Base-by-base conservation (phyloP, 1,284 basidiomycete genomes). In the Agroathelia rolfsii region DNA sequence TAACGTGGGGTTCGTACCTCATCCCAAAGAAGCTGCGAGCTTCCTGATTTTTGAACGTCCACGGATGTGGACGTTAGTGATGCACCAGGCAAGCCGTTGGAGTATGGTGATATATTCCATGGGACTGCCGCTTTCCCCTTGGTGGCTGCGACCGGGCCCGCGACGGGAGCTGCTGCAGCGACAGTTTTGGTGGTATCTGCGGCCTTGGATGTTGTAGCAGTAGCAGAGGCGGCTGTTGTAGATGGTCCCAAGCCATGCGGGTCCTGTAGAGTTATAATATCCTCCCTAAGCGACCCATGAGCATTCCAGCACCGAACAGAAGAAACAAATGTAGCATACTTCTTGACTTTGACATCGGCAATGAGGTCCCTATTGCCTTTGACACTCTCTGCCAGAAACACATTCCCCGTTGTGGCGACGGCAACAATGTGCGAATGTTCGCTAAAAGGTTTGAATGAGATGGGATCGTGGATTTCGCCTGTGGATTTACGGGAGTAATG, bases 11-110 rank as follows among this genome's bases (percentile, higher is more conserved):
- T 12, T 3, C 62, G 6, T 32, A 78, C 78, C 58, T 94, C 90
- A 53, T 95, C 90, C 72, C 90, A 89, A 16, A 93, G 61, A 3
- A 93, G 72, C 40, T 86, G 78, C 32, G 93, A 81, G 31, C 72
- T 79, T n/a, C 33, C 25, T 8, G 51, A 66, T 4, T 78, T 78
- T 35, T 80, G 75, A 4, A 90, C 82, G 43, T 87, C 86, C 27
- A 93, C 71, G 1, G 88, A 81, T 0, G 94, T 96, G 3, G 87
- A 92, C 0, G 95, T 99, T 30, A 98, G 62, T 2, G 89, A 89
- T 2, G 94, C 94, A 17, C 93, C 92, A 1, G 88, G 74, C 28
- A 82, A 65, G n/a, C 93, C 93, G 20, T 72, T 90, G 0, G 89
- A 90, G 51, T 86, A 90, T 4, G 88, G 86, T 3, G 89, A 89